These are phyloP conservation scores for Pyrenophora seminiperda DNA, from an alignment of 2,329 filamentous ascomycete genomes.

Conservation along the genomic window DNA sequence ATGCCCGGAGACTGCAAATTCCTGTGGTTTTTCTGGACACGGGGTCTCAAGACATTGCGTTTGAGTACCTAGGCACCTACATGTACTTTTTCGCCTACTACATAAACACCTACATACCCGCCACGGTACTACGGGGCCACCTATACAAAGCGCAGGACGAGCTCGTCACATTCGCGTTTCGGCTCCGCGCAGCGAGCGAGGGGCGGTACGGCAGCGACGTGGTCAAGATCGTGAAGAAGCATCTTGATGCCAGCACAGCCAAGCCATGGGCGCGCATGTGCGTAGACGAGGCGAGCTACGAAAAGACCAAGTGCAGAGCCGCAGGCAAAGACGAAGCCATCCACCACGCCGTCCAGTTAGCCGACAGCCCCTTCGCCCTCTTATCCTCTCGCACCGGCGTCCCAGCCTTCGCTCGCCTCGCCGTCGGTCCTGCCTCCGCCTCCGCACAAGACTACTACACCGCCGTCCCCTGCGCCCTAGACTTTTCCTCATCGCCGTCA, in stretches of 20 bases:
- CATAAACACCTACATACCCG: slow-evolving; percentile 35
- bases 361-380: slow-evolving; percentile 33
- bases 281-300: slow-evolving; percentile 28
- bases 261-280: slow-evolving; percentile 32
- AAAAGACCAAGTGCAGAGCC: slow-evolving; percentile 24
- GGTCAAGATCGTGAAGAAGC: slow-evolving; percentile 30
- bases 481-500: no score
- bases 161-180: slow-evolving; percentile 38
- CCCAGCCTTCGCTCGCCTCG: slow-evolving; percentile 33
- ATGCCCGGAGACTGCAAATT: slow-evolving; percentile 31
- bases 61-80: slow-evolving; percentile 31
- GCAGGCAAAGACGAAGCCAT: slow-evolving; percentile 28
- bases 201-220: slow-evolving; percentile 23
- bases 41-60: slow-evolving; percentile 26
- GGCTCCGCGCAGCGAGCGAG: slow-evolving; percentile 30
- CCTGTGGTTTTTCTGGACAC: slow-evolving; percentile 39
- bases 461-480: slow-evolving; percentile 31
- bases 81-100: slow-evolving; percentile 44
- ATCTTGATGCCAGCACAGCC: slow-evolving; percentile 27
- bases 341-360: slow-evolving; percentile 33
- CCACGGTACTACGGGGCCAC: slow-evolving; percentile 25
- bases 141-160: slow-evolving; percentile 34
- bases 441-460: slow-evolving; percentile 18
- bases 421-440: slow-evolving; percentile 30
- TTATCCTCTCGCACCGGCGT: slow-evolving; percentile 16